Base-by-base conservation (phyloP, 2,329 filamentous ascomycete species). In the Monilinia fructigena region DNA sequence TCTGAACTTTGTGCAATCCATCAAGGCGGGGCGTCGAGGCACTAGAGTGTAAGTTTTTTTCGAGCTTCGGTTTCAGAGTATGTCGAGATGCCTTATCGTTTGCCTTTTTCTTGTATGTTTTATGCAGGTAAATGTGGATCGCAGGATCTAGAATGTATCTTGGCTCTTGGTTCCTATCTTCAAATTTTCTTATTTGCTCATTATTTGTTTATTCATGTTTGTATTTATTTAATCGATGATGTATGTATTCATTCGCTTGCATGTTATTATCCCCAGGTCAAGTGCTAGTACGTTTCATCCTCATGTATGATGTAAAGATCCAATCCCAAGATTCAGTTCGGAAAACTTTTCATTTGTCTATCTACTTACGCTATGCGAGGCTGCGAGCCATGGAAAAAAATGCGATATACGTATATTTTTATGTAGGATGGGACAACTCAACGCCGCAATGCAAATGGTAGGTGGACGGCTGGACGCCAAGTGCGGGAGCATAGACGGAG, bases 371-470 rank as follows among this genome's bases (percentile, higher is more conserved):
- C 2, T 38, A 61, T 50, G 58, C 42, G 45, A 61, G 58, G 28
- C 45, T 61, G 58, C n/a, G 47, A 61, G 58, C 31, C 12, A 38
- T 26, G 45, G 31, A 1, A 5, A 50, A 26, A 38, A 31, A 45
- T 47, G 58, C 38, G 28, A 61, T n/a, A 50, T 60, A 60, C 56
- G 42, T 60, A 60, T 48, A 23, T 48, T 59, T 59, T 59, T 35
- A 59, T 59, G 42, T 59, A 47, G 45, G 55, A 42, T 10, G 47
- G 26, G 55, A 60, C 42, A 60, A 60, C 56, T 60, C 56, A 60
- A 60, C 56, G 42, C 42, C 56, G 56, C 56, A 35, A n/a, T 48
- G 42, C 56, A 38, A 60, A 48, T 11, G 42, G 26, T 60, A 23
- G 26, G 28, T 23, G n/a, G 58, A 45, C 50, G 45, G 58, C 20